These are phyloP conservation scores for Epicoccum sorghinum DNA, from an alignment of 2,329 filamentous ascomycete genomes.

Conservation along the genomic window DNA sequence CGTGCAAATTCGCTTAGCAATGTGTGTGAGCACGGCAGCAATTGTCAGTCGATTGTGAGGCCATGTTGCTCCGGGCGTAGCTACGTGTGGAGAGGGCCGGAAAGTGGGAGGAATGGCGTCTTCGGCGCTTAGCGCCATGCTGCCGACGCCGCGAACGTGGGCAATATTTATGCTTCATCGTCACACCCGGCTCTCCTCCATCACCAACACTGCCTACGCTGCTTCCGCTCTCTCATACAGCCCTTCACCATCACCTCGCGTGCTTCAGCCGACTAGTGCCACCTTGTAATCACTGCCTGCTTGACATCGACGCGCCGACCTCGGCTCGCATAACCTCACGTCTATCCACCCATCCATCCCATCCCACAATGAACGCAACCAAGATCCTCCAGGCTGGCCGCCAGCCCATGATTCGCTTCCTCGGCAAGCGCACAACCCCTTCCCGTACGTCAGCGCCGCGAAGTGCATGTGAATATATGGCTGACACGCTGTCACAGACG, in stretches of 20 bases:
- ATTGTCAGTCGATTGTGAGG: conserved; percentile 32
- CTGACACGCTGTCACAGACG: conserved; percentile 55
- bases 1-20: conserved; percentile 21
- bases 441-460: conserved; percentile 44
- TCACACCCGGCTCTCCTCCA: conserved; percentile 25
- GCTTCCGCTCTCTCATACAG: conserved; percentile 7
- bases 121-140: conserved; percentile 25
- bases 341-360: background rate
- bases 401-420: conserved; percentile 59
- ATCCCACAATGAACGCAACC: conserved; percentile 53
- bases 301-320: conserved; percentile 6
- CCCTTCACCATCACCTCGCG: conserved; percentile 6
- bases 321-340: conserved; percentile 13
- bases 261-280: background rate
- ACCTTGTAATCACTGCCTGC: conserved; percentile 3
- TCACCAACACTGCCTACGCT: conserved; percentile 13
- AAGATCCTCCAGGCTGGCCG: conserved; percentile 53
- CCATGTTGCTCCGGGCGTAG: conserved; percentile 19
- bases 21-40: conserved; percentile 13
- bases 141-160: conserved; percentile 18
- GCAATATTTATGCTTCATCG: conserved; percentile 34
- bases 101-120: conserved; percentile 21
- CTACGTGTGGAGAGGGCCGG: conserved; percentile 16
- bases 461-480: background rate
- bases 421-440: conserved; percentile 56